Evolutionary conservation across 1,139 yeast genomes (phyloP).

Genomic region (Kodamaea alishanica): DNA sequence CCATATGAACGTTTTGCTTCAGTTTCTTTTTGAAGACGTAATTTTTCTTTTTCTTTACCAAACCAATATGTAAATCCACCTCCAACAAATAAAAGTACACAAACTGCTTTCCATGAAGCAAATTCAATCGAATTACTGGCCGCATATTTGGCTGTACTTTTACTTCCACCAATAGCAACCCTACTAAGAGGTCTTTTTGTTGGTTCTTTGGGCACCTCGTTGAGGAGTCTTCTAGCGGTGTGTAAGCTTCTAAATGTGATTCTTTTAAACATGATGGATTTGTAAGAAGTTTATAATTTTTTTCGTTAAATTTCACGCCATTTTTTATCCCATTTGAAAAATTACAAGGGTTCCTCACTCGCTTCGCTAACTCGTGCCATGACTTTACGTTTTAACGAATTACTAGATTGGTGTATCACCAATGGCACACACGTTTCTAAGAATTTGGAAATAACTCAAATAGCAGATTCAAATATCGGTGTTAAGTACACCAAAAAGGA

Average conservation of each 20-base stretch:
- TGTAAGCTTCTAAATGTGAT: too few species aligned
- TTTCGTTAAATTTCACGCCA: too few species aligned
- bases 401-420: constrained; percentile 48
- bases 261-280: not conserved
- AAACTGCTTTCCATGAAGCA: constrained; percentile 85
- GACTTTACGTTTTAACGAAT: constrained; percentile 6
- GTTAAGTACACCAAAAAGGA: constrained; percentile 25
- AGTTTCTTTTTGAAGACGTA: constrained; percentile 71
- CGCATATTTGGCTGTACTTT: constrained; percentile 28
- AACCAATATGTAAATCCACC: constrained; percentile 69
- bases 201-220: constrained; percentile 3
- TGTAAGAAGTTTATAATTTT: too few species aligned
- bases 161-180: constrained; percentile 45
- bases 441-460: constrained; percentile 20
- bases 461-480: constrained; percentile 33
- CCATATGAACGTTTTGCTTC: constrained; percentile 87
- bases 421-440: constrained; percentile 45
- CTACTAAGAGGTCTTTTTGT: constrained; percentile 45
- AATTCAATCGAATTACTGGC: constrained; percentile 52
- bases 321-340: too few species aligned
- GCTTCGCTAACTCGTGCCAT: too few species aligned
- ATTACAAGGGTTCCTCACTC: too few species aligned
- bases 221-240: constrained; percentile 1
- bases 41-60: constrained; percentile 65
- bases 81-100: constrained; percentile 63